Evolutionary conservation across 2,329 filamentous ascomycete genomes (phyloP), one percentile per base, ranked within the genome.

Genomic region (Ophiocordyceps camponoti-leonardi): DNA sequence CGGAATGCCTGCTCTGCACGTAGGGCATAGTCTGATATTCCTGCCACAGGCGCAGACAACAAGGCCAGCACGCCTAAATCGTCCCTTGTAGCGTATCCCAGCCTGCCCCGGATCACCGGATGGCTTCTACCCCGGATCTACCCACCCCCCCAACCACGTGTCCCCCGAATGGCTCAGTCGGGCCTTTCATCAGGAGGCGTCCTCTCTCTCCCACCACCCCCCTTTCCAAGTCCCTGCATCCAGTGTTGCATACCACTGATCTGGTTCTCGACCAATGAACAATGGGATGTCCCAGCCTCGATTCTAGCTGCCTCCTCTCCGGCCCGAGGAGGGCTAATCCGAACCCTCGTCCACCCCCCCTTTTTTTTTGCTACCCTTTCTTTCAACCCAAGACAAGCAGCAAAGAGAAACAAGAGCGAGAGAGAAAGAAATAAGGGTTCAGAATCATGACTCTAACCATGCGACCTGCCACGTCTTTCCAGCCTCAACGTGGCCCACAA

Each of bases 101-200:
- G 26, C 20, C 22, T 18, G 12, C 40, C 30, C 39, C 16, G 8
- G 45, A 47, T 44, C 42, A 44, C 44, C 16, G 31, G 42, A 41
- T 37, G n/a, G n/a, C 16, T 8, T n/a, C n/a, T 19, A 26, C 40
- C 45, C 43, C 26, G 30, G 41, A 43, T 47, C 40, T 39, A 18
- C 28, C 23, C 20, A 31, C n/a, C 30, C 16, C 46, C 37, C 11
- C 19, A 23, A 22, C 20, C 46, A 47, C 46, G 46, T 47, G 46
- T 31, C 13, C 33, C 33, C 43, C 40, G 18, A 16, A 23, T 26
- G n/a, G 23, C 28, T 18, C 14, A 51, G 45, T 51, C 48, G 48
- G 48, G 31, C 49, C 48, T 47, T 46, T 45, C 47, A 42, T 47
- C 48, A 49, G 49, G 47, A 48, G 49, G 44, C 31, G 44, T 26